Conservation (phyloP, 148 eudicot species). For the Linanthus parryae region DNA sequence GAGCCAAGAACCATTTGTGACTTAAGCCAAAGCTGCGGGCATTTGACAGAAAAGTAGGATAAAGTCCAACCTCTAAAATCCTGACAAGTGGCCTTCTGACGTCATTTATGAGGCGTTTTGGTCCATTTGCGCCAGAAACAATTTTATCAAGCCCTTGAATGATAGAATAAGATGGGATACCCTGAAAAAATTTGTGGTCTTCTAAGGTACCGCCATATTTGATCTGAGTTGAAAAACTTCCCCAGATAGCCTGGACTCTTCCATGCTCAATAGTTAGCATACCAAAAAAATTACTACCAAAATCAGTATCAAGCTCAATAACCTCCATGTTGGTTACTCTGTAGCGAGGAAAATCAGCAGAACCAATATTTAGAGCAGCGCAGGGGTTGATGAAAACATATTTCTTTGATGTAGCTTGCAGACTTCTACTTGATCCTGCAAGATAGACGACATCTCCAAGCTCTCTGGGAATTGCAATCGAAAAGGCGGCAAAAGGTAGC, state of each 20-base stretch:
- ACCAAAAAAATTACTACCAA: slow-evolving; percentile 86
- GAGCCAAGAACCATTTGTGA: slow-evolving; percentile 86
- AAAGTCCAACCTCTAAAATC: slow-evolving; percentile 82
- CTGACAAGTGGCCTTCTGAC: slow-evolving; percentile 64
- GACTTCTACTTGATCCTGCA: slow-evolving; percentile 84
- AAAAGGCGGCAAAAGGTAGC: slow-evolving; percentile 94
- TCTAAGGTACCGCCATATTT: slow-evolving; percentile 64
- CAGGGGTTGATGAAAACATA: slow-evolving; percentile 80
- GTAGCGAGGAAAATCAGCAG: slow-evolving; percentile 86
- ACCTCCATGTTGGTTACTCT: slow-evolving; percentile 94
- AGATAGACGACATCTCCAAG: slow-evolving; percentile 90
- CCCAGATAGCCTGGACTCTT: slow-evolving; percentile 88
- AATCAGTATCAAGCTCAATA: slow-evolving; percentile 93
- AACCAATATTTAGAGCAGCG: slow-evolving; percentile 72
- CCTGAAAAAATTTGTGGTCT: slow-evolving; percentile 89
- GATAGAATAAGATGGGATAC: slow-evolving; percentile 71
- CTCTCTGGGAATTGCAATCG: slow-evolving; percentile 92
- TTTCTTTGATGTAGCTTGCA: slow-evolving; percentile 85
- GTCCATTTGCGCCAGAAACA: slow-evolving; percentile 60
- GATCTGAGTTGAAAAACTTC: slow-evolving; percentile 92
- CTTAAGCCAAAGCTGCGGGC: slow-evolving; percentile 88
- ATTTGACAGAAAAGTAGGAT: slow-evolving; percentile 81
- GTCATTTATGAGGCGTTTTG: slow-evolving; percentile 73
- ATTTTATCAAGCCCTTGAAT: slow-evolving; percentile 74
- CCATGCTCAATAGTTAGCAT: slow-evolving; percentile 79